These are phyloP conservation scores for Clarireedia paspali DNA, from an alignment of 2,329 filamentous ascomycete species.

Conservation along the genomic window DNA sequence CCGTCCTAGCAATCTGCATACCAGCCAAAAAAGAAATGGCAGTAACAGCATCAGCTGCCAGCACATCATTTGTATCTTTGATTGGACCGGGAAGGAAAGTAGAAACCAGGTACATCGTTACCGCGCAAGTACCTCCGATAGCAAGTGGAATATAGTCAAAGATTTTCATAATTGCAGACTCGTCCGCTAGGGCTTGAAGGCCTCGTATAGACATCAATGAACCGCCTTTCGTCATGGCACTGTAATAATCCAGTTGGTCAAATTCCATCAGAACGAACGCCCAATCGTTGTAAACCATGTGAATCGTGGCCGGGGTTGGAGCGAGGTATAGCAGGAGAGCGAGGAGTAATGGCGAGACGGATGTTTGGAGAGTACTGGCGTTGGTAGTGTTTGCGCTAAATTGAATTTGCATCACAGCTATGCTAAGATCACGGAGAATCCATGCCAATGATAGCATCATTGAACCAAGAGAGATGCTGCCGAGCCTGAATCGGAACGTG, in stretches of 20 bases:
- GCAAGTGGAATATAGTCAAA: background rate
- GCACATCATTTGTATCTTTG: background rate
- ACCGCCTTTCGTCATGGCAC: background rate
- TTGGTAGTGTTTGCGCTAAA: background rate
- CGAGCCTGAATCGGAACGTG: background rate
- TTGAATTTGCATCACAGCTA: background rate
- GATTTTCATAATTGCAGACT: background rate
- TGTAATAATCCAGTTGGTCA: background rate
- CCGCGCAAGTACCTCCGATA: background rate
- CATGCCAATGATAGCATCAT: background rate
- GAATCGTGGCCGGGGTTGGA: background rate
- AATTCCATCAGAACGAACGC: background rate
- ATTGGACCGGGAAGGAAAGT: background rate
- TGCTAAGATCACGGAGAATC: background rate
- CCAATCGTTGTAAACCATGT: background rate
- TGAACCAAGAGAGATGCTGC: background rate
- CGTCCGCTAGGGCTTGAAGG: background rate
- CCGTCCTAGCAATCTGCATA: background rate
- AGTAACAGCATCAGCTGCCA: background rate
- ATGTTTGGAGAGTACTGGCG: background rate
- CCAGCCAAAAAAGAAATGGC: background rate
- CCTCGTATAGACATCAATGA: background rate
- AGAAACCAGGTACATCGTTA: background rate
- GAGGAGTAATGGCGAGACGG: background rate
- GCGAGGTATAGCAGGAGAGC: background rate